phyloP scores from a whole-genome alignment of 2,329 filamentous ascomycete species.

The Thermothelomyces thermophilus region DNA sequence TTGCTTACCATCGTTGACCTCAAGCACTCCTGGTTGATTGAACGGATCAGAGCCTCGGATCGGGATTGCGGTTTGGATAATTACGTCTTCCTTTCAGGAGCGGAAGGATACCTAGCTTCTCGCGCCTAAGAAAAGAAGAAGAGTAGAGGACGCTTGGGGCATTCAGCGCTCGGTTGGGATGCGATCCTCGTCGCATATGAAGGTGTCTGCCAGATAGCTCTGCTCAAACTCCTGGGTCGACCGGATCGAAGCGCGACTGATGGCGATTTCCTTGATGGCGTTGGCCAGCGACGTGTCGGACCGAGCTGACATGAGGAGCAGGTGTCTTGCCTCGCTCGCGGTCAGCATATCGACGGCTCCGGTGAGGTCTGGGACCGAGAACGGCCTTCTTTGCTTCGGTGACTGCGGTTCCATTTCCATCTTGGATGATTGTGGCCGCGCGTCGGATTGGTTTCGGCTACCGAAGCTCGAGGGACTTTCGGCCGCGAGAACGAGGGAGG shows the following conservation, averaged over 20 bases:
- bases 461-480: not conserved
- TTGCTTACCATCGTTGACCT: too few relatives aligned
- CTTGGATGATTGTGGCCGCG: not conserved
- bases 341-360: slow-evolving; percentile 12
- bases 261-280: slow-evolving; percentile 9
- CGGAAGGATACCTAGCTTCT: too few relatives aligned
- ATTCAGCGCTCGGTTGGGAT: slow-evolving; percentile 7
- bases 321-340: slow-evolving; percentile 6
- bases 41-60: too few relatives aligned
- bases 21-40: too few relatives aligned
- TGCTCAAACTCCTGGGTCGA: not conserved
- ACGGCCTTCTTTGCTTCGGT: not conserved
- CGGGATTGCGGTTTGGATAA: too few relatives aligned
- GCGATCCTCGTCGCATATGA: not conserved
- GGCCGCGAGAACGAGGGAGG: slow-evolving; percentile 1
- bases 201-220: slow-evolving; percentile 2
- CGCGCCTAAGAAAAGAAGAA: too few relatives aligned
- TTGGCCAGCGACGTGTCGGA: slow-evolving; percentile 10
- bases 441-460: not conserved
- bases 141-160: too few relatives aligned
- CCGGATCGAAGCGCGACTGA: not conserved
- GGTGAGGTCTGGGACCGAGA: not conserved
- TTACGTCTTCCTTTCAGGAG: too few relatives aligned
- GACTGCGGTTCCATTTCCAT: not conserved
- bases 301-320: slow-evolving; percentile 14